Base-by-base conservation (phyloP, 768 basidiomycete genomes). In the Rhizopogon roseolus region DNA sequence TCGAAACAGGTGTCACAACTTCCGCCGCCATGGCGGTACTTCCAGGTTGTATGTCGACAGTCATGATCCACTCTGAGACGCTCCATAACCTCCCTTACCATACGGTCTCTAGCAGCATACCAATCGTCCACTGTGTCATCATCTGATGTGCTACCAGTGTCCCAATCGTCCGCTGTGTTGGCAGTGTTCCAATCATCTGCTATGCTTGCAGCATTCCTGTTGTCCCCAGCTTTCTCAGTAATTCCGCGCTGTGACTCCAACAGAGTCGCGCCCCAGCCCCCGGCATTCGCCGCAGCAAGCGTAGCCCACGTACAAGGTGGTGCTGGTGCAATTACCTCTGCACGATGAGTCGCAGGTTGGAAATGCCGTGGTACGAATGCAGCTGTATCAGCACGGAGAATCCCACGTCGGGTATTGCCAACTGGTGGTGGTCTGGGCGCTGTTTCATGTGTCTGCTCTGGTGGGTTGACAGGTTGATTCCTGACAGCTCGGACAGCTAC, bases 51-150 rank as follows among this genome's bases (percentile, higher is more conserved):
- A 3, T 74, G 68, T 10, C 55, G 16, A 53, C 86, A 88, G 2
- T 82, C 74, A 60, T 87, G 86, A 54, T 81, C 76, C 5, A 69
- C 65, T 8, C 81, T 66, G 39, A 87, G 67, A 4, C 70, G 54
- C 1, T 71, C 73, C 46, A 69, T 70, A 58, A 62, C 69, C 40
- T 66, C 59, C 11, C 39, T 59, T 2, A 77, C 65, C 45, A 66
- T 57, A 32, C 54, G 54, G 17, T 60, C 57, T 32, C 63, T 59
- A 44, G 6, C 41, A 14, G 41, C 29, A 9, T 29, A 9, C 29
- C 8, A 29, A 29, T 29, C 29, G 29, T 29, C 29, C 29, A 29
- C 29, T 29, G 8, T 0, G 29, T 29, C 29, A 29, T 29, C 29
- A 29, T 29, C 29, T 9, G 29, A 6, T 29, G 29, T 29, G 29